phyloP scores from a whole-genome alignment of 2,329 filamentous ascomycete species.

The Talaromyces sp. region DNA sequence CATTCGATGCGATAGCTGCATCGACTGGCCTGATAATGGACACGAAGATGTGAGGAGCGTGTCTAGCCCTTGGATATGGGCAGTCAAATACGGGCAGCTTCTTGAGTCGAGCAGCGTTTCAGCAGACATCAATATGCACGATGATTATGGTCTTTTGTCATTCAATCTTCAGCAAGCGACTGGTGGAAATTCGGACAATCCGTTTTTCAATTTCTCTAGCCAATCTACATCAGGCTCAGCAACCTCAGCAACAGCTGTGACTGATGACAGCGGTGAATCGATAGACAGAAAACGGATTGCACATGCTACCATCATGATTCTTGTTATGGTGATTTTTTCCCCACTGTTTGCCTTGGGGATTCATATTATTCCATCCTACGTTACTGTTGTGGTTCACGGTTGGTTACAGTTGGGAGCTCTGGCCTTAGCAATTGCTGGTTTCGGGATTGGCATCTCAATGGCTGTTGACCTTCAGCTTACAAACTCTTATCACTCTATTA shows the following conservation, averaged over 20 bases:
- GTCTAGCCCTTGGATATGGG: conserved; percentile 24
- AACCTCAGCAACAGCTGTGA: not conserved
- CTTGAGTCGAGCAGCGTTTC: conserved; percentile 17
- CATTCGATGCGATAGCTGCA: conserved; percentile 35
- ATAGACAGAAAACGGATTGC: conserved; percentile 15
- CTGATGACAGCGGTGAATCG: not conserved
- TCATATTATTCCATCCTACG: conserved; percentile 31
- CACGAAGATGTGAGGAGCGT: conserved; percentile 13
- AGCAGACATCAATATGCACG: conserved; percentile 18
- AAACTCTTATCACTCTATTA: conserved; percentile 43
- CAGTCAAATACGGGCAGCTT: conserved; percentile 17
- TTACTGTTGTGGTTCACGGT: conserved; percentile 40
- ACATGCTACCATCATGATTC: conserved; percentile 34
- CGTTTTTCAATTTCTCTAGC: conserved; percentile 15
- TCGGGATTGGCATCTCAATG: conserved; percentile 48
- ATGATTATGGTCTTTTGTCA: conserved; percentile 15
- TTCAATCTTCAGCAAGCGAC: conserved; percentile 20
- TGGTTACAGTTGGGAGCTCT: conserved; percentile 45
- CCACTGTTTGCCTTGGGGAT: conserved; percentile 26
- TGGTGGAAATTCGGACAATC: conserved; percentile 17
- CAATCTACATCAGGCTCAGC: not conserved
- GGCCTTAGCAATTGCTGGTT: conserved; percentile 41
- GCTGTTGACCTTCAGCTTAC: conserved; percentile 34
- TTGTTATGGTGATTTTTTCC: conserved; percentile 38
- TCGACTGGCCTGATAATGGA: conserved; percentile 15